Evolutionary conservation across 2,329 filamentous ascomycete species (phyloP).

Genomic region (Diaporthe sp.): DNA sequence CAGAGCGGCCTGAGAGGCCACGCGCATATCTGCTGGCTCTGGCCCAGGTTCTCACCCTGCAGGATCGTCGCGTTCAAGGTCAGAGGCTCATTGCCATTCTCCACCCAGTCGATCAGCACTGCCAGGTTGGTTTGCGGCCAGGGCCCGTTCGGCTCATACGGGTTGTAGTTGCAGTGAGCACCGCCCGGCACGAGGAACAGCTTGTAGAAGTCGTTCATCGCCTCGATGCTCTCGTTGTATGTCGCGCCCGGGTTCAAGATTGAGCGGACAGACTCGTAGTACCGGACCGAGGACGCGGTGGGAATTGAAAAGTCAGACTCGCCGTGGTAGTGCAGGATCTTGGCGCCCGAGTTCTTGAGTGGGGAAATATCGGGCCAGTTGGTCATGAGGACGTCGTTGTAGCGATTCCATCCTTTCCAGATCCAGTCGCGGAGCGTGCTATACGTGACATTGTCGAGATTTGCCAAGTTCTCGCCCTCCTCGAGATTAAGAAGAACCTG

Average conservation of each 20-base stretch:
- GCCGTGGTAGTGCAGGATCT: constrained; percentile 66
- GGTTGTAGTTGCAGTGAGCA: constrained; percentile 61
- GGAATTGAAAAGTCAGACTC: constrained; percentile 65
- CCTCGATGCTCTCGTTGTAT: constrained; percentile 53
- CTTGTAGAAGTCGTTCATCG: constrained; percentile 62
- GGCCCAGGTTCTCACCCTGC: constrained; percentile 50
- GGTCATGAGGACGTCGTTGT: constrained; percentile 59
- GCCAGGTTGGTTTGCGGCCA: constrained; percentile 48
- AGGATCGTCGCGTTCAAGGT: constrained; percentile 53
- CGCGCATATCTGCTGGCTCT: constrained; percentile 55
- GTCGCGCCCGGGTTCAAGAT: constrained; percentile 56
- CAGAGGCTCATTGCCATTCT: constrained; percentile 60
- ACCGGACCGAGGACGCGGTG: constrained; percentile 58
- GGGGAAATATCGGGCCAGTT: constrained; percentile 61
- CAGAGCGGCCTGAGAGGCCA: constrained; percentile 60
- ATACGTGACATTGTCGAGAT: constrained; percentile 62
- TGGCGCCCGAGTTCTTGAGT: constrained; percentile 61
- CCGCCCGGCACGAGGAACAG: constrained; percentile 61
- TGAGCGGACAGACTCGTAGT: constrained; percentile 59
- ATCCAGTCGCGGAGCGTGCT: constrained; percentile 66
- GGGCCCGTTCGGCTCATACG: constrained; percentile 58
- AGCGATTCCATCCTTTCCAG: constrained; percentile 60
- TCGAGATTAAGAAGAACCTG: constrained; percentile 27
- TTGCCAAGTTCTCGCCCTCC: constrained; percentile 51
- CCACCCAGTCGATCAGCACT: constrained; percentile 62